Evolutionary conservation across 768 basidiomycete genomes (phyloP).

Genomic region (Leccinellum luteum): DNA sequence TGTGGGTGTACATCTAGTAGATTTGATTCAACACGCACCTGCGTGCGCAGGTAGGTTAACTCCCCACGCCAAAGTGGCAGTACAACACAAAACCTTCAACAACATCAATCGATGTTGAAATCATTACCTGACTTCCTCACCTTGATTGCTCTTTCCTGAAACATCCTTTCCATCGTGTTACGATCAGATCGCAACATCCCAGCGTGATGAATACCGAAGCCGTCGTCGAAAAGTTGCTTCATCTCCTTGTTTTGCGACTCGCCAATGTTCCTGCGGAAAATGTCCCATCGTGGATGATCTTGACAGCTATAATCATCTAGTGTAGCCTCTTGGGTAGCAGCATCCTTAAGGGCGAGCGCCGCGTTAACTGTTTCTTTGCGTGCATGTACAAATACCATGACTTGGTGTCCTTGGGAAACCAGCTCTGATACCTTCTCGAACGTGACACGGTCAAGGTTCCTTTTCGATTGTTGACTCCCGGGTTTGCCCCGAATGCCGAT

Average conservation of each 20-base stretch:
- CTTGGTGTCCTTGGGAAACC: slow-evolving; percentile 91
- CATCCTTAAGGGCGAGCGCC: slow-evolving; percentile 76
- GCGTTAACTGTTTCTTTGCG: slow-evolving; percentile 97
- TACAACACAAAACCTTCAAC: slow-evolving; percentile 89
- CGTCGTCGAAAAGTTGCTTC: slow-evolving; percentile 87
- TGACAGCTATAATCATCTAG: slow-evolving; percentile 77
- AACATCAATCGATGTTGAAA: background rate
- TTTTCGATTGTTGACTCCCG: slow-evolving; percentile 65
- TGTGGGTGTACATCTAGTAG: slow-evolving; percentile 6
- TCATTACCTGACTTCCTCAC: slow-evolving; percentile 37
- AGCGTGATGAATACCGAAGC: slow-evolving; percentile 98
- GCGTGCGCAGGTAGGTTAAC: slow-evolving; percentile 99
- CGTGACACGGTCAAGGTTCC: slow-evolving; percentile 83
- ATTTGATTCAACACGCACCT: slow-evolving; percentile 44
- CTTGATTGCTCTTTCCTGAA: slow-evolving; percentile 88
- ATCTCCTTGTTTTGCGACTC: slow-evolving; percentile 93
- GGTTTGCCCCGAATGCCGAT: slow-evolving; percentile 90
- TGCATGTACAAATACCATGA: slow-evolving; percentile 99
- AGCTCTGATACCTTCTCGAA: slow-evolving; percentile 90
- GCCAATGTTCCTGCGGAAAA: slow-evolving; percentile 75
- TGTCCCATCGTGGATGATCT: slow-evolving; percentile 73
- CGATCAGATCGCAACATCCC: slow-evolving; percentile 95
- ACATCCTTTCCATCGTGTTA: slow-evolving; percentile 94
- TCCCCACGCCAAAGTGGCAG: slow-evolving; percentile 98
- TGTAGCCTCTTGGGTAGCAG: slow-evolving; percentile 66